Evolutionary conservation across 805 yeast genomes (phyloP).

Genomic region (Wickerhamomyces tratensis): DNA sequence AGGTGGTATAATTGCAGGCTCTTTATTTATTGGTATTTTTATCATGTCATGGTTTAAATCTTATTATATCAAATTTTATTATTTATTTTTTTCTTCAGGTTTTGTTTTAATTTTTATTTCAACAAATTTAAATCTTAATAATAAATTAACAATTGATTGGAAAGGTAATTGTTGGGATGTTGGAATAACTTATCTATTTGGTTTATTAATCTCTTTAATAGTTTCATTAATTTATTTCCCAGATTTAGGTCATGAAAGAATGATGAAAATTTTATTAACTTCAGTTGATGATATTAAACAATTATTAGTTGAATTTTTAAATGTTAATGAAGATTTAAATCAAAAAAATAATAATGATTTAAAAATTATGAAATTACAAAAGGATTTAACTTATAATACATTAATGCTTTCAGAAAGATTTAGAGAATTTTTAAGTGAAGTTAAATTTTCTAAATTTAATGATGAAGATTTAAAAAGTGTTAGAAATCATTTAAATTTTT

Average conservation of each 20-base stretch:
- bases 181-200: constrained; percentile 35
- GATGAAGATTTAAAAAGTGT: constrained; percentile 22
- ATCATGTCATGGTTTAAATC: constrained; percentile 32
- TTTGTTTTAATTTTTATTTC: constrained; percentile 25
- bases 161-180: constrained; percentile 26
- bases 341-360: constrained; percentile 7
- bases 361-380: constrained; percentile 14
- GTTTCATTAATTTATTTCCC: constrained; percentile 29
- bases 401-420: constrained; percentile 28
- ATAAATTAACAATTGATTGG: constrained; percentile 22
- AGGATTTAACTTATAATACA: constrained; percentile 21
- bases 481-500: constrained; percentile 33
- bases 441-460: constrained; percentile 25
- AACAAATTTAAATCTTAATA: constrained; percentile 15
- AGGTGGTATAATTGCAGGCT: constrained; percentile 36
- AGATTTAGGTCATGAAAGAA: constrained; percentile 27
- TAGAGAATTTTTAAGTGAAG: constrained; percentile 33
- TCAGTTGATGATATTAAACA: constrained; percentile 16
- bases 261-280: constrained; percentile 17
- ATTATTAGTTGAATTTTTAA: constrained; percentile 10
- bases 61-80: constrained; percentile 28
- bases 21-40: constrained; percentile 28
- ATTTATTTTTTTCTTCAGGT: constrained; percentile 25
- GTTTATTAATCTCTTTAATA: constrained; percentile 26
- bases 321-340: neutral